Base-by-base conservation (phyloP, 768 basidiomycete genomes). In the Rickenella mellea region DNA sequence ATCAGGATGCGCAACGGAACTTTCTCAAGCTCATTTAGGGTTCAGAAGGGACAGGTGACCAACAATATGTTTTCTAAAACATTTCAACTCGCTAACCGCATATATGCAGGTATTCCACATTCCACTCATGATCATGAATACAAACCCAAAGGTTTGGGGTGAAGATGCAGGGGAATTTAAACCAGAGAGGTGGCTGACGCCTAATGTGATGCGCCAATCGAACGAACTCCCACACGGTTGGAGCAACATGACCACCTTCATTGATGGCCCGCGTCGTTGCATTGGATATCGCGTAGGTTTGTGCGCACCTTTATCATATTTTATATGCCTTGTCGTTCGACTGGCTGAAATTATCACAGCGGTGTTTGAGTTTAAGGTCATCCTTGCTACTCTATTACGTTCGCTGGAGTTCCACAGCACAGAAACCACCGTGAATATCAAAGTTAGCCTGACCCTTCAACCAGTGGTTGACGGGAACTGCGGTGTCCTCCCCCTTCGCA, bases 181-280 rank as follows among this genome's bases (percentile, higher is more conserved):
- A 30, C 48, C 14, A 14, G 51, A 60, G 33, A 63, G 67, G 10
- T 71, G 67, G 67, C 39, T 67, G 22, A n/a, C n/a, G n/a, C n/a
- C n/a, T n/a, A n/a, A n/a, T n/a, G n/a, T n/a, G n/a, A n/a, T n/a
- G n/a, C n/a, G n/a, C n/a, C n/a, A n/a, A n/a, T n/a, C n/a, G n/a
- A n/a, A n/a, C n/a, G n/a, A n/a, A n/a, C n/a, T n/a, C n/a, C n/a
- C n/a, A n/a, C n/a, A 49, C 43, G 68, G 68, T 10, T 68, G 64
- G 61, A 60, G 58, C 39, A 58, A 58, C 12, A 46, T 65, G 10
- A 48, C 60, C 12, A 56, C 68, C 22, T 70, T 70, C 55, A 57
- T 57, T 43, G 68, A 68, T 45, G 69, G 69, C 3, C 66, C 66
- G 10, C 47, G 68, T 17, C 64, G 58, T 38, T 69, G 68, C 51